Evolutionary conservation across 1,139 yeast species (phyloP), one percentile per base, ranked within the genome.

Genomic region (Candida tetrigidarum): DNA sequence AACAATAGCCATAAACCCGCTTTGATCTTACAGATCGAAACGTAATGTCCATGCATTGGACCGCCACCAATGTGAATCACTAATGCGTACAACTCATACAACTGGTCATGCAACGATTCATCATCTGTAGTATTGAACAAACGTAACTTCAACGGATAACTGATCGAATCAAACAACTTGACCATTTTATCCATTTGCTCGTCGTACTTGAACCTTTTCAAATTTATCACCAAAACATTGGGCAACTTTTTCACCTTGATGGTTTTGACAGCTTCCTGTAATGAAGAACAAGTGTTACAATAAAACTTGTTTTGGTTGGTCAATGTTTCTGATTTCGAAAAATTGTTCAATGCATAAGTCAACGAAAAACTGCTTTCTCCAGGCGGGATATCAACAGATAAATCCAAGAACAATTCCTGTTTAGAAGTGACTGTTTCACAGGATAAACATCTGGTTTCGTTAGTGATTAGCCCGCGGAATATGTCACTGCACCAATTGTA

Each of bases 51-150:
- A 66, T 92, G 97, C 73, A 91, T 91, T 1, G 98, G 97, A 0
- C 98, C 98, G 2, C 97, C 96, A 4, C 99, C 99, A 57, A 93
- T 85, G 59, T 93, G 99, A 16, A 93, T 91, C 18, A 93, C 95
- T 36, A 92, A 83, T 0, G 95, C 91, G 50, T 84, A 86, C 43
- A 93, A 69, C 56, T 91, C 97, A 59, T 91, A 93, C 23, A 85
- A 74, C 10, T 45, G 29, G n/a, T 65, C 62, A 42, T 66, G 66
- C 33, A 81, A 82, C 16, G 53, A 54, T 12, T 53, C 56, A 26
- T 51, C 56, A 43, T 75, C 83, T 1, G 92, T 83, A 18, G 95
- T 87, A 56, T 90, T 89, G 60, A 86, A 84, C 32, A 92, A 77
- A 26, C 92, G 72, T 46, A 93, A 69, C 41, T 78, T 80, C 55